These are phyloP conservation scores for Bassia scoparia DNA, from an alignment of 148 eudicot species.

Conservation along the genomic window DNA sequence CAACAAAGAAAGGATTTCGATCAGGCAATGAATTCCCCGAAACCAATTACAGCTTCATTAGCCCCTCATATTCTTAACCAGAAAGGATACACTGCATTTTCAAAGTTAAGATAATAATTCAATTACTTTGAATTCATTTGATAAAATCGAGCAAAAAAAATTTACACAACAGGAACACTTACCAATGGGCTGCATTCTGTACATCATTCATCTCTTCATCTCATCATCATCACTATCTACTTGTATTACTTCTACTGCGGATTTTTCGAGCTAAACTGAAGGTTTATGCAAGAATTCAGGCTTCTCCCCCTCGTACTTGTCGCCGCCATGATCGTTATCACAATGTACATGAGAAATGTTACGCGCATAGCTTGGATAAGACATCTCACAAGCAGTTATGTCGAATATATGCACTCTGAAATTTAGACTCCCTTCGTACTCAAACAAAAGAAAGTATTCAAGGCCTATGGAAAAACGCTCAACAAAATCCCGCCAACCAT, in stretches of 20 bases:
- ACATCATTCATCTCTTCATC: background rate
- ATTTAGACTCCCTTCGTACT: conserved; percentile 31
- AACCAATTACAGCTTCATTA: background rate
- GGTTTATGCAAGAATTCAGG: background rate
- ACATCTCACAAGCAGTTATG: conserved; percentile 31
- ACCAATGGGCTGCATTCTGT: background rate
- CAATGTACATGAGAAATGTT: background rate
- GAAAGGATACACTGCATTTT: conserved; percentile 3
- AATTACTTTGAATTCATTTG: background rate
- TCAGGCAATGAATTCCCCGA: conserved; percentile 8
- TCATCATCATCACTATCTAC: background rate
- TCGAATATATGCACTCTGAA: conserved; percentile 42
- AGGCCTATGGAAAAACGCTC: conserved; percentile 29
- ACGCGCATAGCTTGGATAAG: conserved; percentile 21
- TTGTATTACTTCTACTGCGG: background rate
- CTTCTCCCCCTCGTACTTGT: background rate
- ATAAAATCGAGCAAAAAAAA: background rate
- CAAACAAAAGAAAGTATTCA: conserved; percentile 35
- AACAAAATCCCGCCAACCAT: conserved; percentile 40
- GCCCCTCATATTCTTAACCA: conserved; percentile 4
- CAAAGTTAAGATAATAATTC: background rate
- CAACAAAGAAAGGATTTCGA: conserved; percentile 26
- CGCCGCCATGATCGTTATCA: background rate
- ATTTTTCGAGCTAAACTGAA: background rate
- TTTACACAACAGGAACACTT: background rate